Evolutionary conservation across 2,329 filamentous ascomycete genomes (phyloP).

Genomic region (Clonostachys chloroleuca): DNA sequence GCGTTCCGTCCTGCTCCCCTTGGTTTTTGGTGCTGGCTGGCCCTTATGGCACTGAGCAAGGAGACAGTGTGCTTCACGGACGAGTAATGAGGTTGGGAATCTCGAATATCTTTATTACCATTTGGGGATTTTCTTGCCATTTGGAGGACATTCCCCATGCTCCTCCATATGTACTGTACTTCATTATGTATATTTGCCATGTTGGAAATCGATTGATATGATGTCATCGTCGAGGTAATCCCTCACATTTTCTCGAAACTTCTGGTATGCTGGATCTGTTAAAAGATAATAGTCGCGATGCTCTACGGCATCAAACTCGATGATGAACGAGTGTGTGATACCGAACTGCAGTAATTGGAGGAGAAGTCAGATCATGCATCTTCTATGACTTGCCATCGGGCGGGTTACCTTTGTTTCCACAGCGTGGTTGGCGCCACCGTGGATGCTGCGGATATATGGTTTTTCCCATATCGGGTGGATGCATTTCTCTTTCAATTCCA

Average conservation of each 20-base stretch:
- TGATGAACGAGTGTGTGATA: slow-evolving; percentile 66
- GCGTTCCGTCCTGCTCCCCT: too few species aligned
- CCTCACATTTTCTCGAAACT: slow-evolving; percentile 42
- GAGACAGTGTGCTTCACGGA: too few species aligned
- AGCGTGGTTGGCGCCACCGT: too few species aligned
- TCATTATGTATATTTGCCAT: background rate
- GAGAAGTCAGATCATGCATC: too few species aligned
- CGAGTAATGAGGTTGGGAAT: too few species aligned
- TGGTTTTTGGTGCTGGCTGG: too few species aligned
- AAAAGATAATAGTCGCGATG: slow-evolving; percentile 67
- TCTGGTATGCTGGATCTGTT: slow-evolving; percentile 59
- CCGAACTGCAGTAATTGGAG: slow-evolving; percentile 37
- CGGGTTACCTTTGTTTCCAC: too few species aligned
- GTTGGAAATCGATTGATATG: background rate
- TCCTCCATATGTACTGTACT: slow-evolving; percentile 5
- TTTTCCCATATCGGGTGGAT: slow-evolving; percentile 53
- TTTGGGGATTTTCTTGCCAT: too few species aligned
- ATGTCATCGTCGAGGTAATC: background rate
- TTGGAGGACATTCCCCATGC: too few species aligned
- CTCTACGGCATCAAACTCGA: slow-evolving; percentile 57
- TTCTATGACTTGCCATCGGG: too few species aligned
- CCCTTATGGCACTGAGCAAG: too few species aligned
- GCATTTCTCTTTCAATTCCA: slow-evolving; percentile 54
- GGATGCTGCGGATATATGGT: slow-evolving; percentile 51
- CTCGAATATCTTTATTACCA: too few species aligned